Conservation (phyloP, 2,329 filamentous ascomycete species). For the Sordariomycetes sp. region DNA sequence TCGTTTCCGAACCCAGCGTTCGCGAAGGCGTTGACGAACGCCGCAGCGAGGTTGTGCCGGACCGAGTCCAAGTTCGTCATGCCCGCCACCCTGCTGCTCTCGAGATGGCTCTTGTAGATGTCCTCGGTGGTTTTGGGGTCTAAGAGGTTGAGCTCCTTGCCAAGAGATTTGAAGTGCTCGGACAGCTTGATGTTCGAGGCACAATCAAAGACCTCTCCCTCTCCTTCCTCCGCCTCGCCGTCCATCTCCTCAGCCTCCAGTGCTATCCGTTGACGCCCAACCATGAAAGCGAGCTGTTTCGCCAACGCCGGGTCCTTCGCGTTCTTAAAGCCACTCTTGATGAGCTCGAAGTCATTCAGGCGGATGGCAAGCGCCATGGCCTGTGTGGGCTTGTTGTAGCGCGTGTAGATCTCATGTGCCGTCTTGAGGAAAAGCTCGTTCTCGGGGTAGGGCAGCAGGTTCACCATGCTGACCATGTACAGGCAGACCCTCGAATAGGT, state of each 20-base stretch:
- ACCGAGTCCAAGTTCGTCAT: conserved; percentile 94
- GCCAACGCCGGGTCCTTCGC: conserved; percentile 73
- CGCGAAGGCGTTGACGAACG: conserved; percentile 93
- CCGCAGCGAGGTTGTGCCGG: conserved; percentile 87
- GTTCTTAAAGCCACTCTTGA: conserved; percentile 69
- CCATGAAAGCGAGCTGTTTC: conserved; percentile 89
- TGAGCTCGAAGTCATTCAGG: conserved; percentile 76
- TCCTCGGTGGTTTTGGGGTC: conserved; percentile 96
- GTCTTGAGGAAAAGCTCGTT: conserved; percentile 92
- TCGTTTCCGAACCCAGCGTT: conserved; percentile 94
- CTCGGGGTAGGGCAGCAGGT: conserved; percentile 91
- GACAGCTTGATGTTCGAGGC: conserved; percentile 80
- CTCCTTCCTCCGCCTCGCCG: conserved; percentile 64
- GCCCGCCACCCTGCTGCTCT: conserved; percentile 85
- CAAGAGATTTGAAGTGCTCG: conserved; percentile 87
- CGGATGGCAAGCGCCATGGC: conserved; percentile 92
- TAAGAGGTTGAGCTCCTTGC: conserved; percentile 91
- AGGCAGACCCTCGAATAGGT: conserved; percentile 88
- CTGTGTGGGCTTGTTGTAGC: conserved; percentile 86
- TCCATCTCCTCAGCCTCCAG: conserved; percentile 56
- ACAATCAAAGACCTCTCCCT: conserved; percentile 68
- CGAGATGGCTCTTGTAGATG: conserved; percentile 98
- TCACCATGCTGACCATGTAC: conserved; percentile 99
- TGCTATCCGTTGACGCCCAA: conserved; percentile 83
- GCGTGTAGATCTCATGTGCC: conserved; percentile 85